Percentiles rank a stretch among this genome's conserved stretches.
Conservation (phyloP, 495 filamentous ascomycete genomes). For the Penicillium macrosclerotiorum region DNA sequence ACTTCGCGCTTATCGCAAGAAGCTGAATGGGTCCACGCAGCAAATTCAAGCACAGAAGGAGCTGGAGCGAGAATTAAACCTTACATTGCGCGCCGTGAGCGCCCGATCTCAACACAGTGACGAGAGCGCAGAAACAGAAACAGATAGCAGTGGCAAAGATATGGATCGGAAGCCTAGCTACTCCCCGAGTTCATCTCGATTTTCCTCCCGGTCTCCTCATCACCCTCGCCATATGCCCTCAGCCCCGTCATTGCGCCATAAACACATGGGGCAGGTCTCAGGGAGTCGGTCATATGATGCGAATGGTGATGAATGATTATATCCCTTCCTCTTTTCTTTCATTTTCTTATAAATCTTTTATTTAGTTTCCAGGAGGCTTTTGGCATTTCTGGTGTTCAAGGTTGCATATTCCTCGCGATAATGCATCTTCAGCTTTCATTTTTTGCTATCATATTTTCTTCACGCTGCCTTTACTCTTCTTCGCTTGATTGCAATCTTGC, state of each 20-base stretch:
- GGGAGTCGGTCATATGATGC: constrained; percentile 34
- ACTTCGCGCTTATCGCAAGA: constrained; percentile 79
- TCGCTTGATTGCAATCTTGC: too few relatives aligned
- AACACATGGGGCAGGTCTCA: constrained; percentile 21
- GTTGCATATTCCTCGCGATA: not conserved
- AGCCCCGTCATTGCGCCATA: constrained; percentile 33
- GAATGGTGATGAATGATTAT: constrained; percentile 22
- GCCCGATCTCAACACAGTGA: constrained; percentile 39
- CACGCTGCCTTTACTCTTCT: not conserved
- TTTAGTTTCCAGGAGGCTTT: not conserved
- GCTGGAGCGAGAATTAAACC: constrained; percentile 73
- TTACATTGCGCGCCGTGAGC: constrained; percentile 69
- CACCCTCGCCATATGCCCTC: constrained; percentile 37
- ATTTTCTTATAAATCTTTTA: not conserved
- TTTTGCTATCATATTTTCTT: not conserved
- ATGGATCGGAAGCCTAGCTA: constrained; percentile 28
- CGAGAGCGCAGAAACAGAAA: constrained; percentile 37
- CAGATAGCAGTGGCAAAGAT: constrained; percentile 47
- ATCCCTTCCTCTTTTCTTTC: not conserved
- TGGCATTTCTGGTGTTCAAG: constrained; percentile 1
- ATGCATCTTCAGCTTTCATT: not conserved
- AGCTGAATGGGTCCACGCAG: constrained; percentile 63
- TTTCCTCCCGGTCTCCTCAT: constrained; percentile 20
- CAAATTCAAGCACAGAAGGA: constrained; percentile 65
- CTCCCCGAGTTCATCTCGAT: too few relatives aligned